phyloP scores from a whole-genome alignment of 1,284 basidiomycete genomes.

The Malassezia obtusa region DNA sequence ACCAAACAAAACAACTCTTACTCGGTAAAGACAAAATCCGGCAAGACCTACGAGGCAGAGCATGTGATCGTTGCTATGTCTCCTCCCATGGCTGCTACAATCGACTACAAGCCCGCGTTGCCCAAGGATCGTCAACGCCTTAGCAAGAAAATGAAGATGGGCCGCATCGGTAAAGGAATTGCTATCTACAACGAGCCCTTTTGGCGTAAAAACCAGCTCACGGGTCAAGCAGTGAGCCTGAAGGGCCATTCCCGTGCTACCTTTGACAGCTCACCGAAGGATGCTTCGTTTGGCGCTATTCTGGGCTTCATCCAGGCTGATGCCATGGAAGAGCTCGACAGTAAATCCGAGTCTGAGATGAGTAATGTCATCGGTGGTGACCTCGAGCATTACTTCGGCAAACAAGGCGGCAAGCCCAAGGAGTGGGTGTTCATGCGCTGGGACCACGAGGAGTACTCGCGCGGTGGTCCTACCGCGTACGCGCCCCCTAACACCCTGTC shows the following conservation, averaged over 20 bases:
- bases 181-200: constrained; percentile 3
- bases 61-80: constrained; percentile 10
- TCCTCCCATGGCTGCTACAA: constrained; percentile 7
- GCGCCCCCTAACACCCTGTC: neutral
- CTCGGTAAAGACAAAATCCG: neutral
- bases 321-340: constrained; percentile 1
- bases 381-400: constrained; percentile 9
- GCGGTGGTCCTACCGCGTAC: constrained; percentile 1
- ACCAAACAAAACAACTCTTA: neutral
- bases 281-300: neutral
- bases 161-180: constrained; percentile 4
- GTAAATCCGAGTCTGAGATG: neutral
- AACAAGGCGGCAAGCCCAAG: neutral
- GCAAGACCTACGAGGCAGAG: neutral
- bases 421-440: constrained; percentile 4
- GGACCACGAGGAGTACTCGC: constrained; percentile 12
- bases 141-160: constrained; percentile 2
- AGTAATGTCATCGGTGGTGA: neutral
- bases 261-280: constrained; percentile 1
- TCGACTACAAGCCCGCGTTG: neutral
- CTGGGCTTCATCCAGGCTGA: constrained; percentile 6
- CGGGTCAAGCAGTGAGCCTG: neutral
- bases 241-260: neutral
- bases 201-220: constrained; percentile 1
- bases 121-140: neutral